These are phyloP conservation scores for Aspergillus novofumigatus DNA, from an alignment of 2,329 filamentous ascomycete genomes.

Conservation along the genomic window DNA sequence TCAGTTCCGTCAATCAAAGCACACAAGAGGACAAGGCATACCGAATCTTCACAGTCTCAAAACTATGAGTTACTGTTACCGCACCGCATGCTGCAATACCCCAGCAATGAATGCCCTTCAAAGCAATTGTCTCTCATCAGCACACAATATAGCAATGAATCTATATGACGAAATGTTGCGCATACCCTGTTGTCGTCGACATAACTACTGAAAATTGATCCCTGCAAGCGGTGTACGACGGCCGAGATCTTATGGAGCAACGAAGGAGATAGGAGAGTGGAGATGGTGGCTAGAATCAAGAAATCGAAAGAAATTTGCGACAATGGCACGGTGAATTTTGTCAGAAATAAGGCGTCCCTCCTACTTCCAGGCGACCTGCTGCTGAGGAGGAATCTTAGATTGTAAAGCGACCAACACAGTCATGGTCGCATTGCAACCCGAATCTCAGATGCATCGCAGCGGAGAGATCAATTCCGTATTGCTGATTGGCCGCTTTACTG, in stretches of 20 bases:
- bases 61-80: slow-evolving; percentile 94
- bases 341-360: neutral
- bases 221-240: slow-evolving; percentile 15
- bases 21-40: slow-evolving; percentile 38
- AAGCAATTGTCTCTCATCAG: slow-evolving; percentile 6
- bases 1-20: slow-evolving; percentile 1
- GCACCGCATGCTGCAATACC: slow-evolving; percentile 96
- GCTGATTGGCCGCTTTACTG: neutral
- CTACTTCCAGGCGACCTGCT: neutral
- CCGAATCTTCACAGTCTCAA: slow-evolving; percentile 99
- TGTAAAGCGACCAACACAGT: neutral
- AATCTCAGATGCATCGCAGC: slow-evolving; percentile 10
- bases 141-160: neutral
- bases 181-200: slow-evolving; percentile 53
- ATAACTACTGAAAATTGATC: slow-evolving; percentile 30
- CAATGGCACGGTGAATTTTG: neutral
- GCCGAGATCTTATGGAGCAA: neutral
- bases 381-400: neutral
- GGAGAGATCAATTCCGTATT: neutral
- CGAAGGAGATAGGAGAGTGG: neutral
- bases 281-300: neutral
- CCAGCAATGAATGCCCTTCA: slow-evolving; percentile 84
- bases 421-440: neutral
- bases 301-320: neutral
- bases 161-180: neutral